Evolutionary conservation across 1,284 basidiomycete species (phyloP), one percentile per base, ranked within the genome.

Genomic region (Retiboletus flavoniger): DNA sequence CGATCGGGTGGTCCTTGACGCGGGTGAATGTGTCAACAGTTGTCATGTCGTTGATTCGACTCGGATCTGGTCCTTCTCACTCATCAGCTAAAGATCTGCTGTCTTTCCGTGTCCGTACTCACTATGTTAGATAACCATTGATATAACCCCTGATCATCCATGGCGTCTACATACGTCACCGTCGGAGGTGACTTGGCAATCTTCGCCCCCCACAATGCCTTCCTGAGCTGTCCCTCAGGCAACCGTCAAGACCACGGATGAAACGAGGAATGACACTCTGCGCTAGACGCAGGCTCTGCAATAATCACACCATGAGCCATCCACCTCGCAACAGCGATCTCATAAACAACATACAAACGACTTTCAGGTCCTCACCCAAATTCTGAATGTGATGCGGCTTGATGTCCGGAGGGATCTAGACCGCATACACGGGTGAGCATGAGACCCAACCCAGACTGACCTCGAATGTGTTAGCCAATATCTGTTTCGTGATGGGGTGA

Each of bases 401-500:
- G 52, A 95, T 81, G 63, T 91, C 83, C 3, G 75, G 70, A 1
- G 91, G 85, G 46, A 97, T 90, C 91, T 95, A 49, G 36, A 55
- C 50, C 41, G 24, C 40, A 64, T 17, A 46, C 14, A 45, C 28
- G 44, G 17, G 45, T 53, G 19, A 49, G 51, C 47, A 35, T 48
- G 28, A 50, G 26, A 13, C n/a, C 29, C 38, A n/a, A 45, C 43
- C 24, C 28, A 41, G 35, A 42, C 17, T 29, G 14, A 89, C 93
- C 56, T 90, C 83, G 57, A 89, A 92, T 0, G 95, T 93, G 64
- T 93, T 87, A 47, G 95, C 77, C 11, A 98, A 73, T 10, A 96
- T 81, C 71, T 98, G 96, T 68, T 94, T 96, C 9, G 96, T 98
- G 55, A 86, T 72, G 0, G 87, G 76, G 72, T 98, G 96, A 67